These are phyloP conservation scores for Ceratobasidium sp. DNA, from an alignment of 1,284 basidiomycete genomes.

Conservation along the genomic window DNA sequence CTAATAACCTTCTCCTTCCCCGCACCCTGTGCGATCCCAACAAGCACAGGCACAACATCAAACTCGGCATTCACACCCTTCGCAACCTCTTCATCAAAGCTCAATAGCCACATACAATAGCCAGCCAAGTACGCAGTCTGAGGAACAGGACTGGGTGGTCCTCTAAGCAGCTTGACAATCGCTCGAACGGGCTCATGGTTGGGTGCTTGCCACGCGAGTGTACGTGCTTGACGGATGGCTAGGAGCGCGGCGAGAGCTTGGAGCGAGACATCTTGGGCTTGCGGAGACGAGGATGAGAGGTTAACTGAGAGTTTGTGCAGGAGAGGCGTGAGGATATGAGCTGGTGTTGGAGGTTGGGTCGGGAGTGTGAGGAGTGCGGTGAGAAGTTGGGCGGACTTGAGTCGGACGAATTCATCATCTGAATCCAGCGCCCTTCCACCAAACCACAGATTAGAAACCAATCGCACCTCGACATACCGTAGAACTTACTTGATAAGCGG, in stretches of 20 bases:
- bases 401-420: slow-evolving; percentile 92
- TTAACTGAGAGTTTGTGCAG: slow-evolving; percentile 55
- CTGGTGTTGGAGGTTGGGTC: slow-evolving; percentile 52
- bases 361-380: slow-evolving; percentile 74
- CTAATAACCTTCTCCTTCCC: slow-evolving; percentile 98
- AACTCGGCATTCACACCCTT: slow-evolving; percentile 81
- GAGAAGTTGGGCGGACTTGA: slow-evolving; percentile 89
- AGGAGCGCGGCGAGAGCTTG: slow-evolving; percentile 91
- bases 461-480: neutral
- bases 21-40: slow-evolving; percentile 86
- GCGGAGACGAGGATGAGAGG: slow-evolving; percentile 65
- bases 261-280: slow-evolving; percentile 88
- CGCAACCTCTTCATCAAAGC: slow-evolving; percentile 87
- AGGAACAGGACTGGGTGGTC: slow-evolving; percentile 63
- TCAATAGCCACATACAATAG: slow-evolving; percentile 93
- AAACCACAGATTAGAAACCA: neutral
- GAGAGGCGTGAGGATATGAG: slow-evolving; percentile 71
- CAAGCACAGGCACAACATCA: slow-evolving; percentile 85
- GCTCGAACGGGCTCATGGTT: slow-evolving; percentile 40
- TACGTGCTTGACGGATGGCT: slow-evolving; percentile 57
- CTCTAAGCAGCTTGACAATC: slow-evolving; percentile 17
- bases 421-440: slow-evolving; percentile 77
- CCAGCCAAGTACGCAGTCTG: slow-evolving; percentile 96
- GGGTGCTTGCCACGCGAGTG: slow-evolving; percentile 22
- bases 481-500: slow-evolving; percentile 80